phyloP scores from a whole-genome alignment of 495 filamentous ascomycete genomes.

The Parachaetomium inaequale region DNA sequence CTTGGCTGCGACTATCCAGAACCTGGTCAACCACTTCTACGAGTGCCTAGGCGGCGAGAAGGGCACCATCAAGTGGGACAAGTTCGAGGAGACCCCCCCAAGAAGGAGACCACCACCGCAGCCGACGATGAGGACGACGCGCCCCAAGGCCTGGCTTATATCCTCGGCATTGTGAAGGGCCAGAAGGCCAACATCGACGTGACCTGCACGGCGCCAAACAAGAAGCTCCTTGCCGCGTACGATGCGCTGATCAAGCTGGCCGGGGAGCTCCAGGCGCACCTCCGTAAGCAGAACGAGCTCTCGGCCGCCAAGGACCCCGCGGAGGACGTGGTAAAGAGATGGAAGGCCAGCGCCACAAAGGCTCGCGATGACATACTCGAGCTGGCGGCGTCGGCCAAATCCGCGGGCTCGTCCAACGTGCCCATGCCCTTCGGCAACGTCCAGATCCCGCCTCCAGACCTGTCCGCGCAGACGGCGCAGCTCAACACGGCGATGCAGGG shows the following conservation, averaged over 20 bases:
- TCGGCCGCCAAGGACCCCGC: not conserved
- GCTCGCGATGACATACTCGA: not conserved
- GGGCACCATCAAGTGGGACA: not conserved
- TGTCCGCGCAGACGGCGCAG: not conserved
- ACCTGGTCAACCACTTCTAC: conserved; percentile 7
- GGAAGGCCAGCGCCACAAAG: not conserved
- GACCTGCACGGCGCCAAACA: not conserved
- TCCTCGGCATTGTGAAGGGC: not conserved
- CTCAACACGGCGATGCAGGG: conserved; percentile 2
- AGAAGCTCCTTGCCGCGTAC: not conserved
- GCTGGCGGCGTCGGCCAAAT: not conserved
- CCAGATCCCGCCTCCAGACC: not conserved
- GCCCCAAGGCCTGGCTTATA: not conserved
- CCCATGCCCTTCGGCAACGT: not conserved
- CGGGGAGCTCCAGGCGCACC: not conserved
- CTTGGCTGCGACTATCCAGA: not conserved
- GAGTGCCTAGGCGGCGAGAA: conserved; percentile 1
- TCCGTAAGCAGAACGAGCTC: not conserved
- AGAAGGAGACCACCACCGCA: not conserved
- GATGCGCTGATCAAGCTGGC: not conserved
- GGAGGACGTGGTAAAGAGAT: not conserved
- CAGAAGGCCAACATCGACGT: conserved; percentile 1
- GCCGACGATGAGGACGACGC: not conserved
- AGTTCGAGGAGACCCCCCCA: not conserved
- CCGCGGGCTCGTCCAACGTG: not conserved